Conservation (phyloP, 768 basidiomycete genomes). For the Trichaptum fuscoviolaceum region DNA sequence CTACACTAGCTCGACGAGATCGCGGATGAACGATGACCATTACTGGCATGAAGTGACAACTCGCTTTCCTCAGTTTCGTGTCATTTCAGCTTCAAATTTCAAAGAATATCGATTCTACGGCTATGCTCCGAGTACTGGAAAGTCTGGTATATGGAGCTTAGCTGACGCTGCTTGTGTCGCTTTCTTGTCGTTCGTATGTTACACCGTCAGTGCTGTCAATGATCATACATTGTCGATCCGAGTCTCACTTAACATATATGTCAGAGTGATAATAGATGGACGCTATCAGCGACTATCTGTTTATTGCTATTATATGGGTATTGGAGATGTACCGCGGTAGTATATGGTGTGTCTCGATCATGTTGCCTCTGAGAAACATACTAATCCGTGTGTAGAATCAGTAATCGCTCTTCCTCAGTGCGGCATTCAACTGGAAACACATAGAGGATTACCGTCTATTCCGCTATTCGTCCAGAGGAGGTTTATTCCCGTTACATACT, state of each 20-base stretch:
- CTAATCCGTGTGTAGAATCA: constrained; percentile 47
- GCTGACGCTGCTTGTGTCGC: background rate
- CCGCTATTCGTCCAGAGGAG: constrained; percentile 32
- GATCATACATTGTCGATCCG: constrained; percentile 7
- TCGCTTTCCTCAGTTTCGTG: background rate
- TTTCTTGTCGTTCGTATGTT: background rate
- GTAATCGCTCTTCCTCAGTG: constrained; percentile 59
- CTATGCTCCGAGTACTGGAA: background rate
- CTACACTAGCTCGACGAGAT: background rate
- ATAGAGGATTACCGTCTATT: constrained; percentile 46
- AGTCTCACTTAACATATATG: constrained; percentile 11
- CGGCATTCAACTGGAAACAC: constrained; percentile 72
- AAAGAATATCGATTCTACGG: background rate
- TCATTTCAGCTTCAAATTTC: background rate
- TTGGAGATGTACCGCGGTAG: constrained; percentile 39
- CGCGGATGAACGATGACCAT: background rate
- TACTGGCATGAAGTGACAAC: background rate
- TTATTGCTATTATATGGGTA: constrained; percentile 18
- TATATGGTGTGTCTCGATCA: constrained; percentile 36
- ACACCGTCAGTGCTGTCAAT: background rate
- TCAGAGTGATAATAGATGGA: constrained; percentile 13
- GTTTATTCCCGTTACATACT: constrained; percentile 52
- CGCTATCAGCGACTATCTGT: constrained; percentile 6
- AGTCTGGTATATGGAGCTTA: background rate
- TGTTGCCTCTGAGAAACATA: constrained; percentile 5